Evolutionary conservation across 129 eudicot genomes (phyloP), one percentile per base, ranked within the genome.

Genomic region (Tagetes patula): DNA sequence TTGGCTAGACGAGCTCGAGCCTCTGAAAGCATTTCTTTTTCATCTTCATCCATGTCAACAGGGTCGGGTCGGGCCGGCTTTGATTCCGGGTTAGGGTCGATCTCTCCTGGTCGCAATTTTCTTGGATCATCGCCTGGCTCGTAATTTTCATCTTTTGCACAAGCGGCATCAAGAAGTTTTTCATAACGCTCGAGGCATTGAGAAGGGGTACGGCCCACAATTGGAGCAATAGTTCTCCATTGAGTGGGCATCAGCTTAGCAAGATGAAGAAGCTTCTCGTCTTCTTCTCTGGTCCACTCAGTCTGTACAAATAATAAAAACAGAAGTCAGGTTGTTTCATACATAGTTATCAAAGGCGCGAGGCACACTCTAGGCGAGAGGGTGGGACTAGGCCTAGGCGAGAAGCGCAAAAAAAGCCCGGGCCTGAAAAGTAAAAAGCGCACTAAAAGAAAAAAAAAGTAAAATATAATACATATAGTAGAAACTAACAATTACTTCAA

Each of bases 21-120:
- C 84, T 95, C 99, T 50, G 99, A 90, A 74, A 90, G 99, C 99
- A 95, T 95, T 83, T 95, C 99, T 59, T 90, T 95, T 82, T 95
- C 99, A 81, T 88, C 99, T 71, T 95, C 99, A 77, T 95, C 99
- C 99, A 95, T 95, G 46, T 95, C 99, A 72, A 90, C 99, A 13
- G 99, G 99, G 43, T 95, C 99, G 0, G 99, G 99, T 30, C 99
- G 96, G 3, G 99, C 99, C 9, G 99, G 97, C 72, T 95, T 95
- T 12, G 97, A 86, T 74, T 95, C 99, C 0, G 99, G 99, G 64
- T 95, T 94, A 10, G 99, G 99, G 50, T 94, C 99, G 39, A 90
- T 94, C 75, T 94, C 99, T 63, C 99, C 99, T 8, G 99, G 99
- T 5, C 97, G 97, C 72, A 90, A 55, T 75, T 90, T 94, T 14